phyloP scores from a whole-genome alignment of 192 early-diverging fungal genomes.

The Phlyctochytrium bullatum region DNA sequence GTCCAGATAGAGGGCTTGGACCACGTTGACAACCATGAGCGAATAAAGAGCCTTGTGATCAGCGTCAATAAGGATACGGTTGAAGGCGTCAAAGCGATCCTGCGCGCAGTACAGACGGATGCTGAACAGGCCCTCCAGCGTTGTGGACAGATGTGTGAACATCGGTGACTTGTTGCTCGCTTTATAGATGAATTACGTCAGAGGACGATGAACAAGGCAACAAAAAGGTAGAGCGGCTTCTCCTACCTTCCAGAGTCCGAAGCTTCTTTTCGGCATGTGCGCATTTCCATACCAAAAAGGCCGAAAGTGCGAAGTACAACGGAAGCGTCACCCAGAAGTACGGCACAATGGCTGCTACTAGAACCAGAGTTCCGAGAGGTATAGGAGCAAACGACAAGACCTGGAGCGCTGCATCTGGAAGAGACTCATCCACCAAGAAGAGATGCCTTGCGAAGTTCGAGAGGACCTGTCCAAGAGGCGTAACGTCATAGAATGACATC shows the following conservation, averaged over 20 bases:
- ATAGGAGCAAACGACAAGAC: conserved; percentile 52
- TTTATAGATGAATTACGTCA: too few relatives aligned
- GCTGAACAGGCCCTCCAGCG: conserved; percentile 66
- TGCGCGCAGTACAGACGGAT: conserved; percentile 69
- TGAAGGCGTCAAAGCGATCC: conserved; percentile 57
- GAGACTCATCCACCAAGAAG: conserved; percentile 49
- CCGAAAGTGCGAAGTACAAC: conserved; percentile 33
- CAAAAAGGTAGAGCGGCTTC: too few relatives aligned
- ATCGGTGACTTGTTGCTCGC: conserved; percentile 67
- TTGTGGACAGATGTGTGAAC: conserved; percentile 69
- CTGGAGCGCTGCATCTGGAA: conserved; percentile 53
- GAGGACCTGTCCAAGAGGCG: conserved; percentile 58
- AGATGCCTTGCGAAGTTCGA: conserved; percentile 53
- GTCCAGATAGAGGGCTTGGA: conserved; percentile 65
- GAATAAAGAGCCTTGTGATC: conserved; percentile 71
- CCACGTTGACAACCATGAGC: conserved; percentile 59
- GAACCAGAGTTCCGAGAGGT: conserved; percentile 51
- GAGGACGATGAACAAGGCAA: neutral
- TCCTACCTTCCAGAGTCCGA: conserved; percentile 55
- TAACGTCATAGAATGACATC: conserved; percentile 58
- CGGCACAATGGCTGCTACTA: conserved; percentile 62
- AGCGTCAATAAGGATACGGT: conserved; percentile 60
- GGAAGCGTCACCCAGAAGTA: conserved; percentile 54
- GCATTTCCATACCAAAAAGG: conserved; percentile 25
- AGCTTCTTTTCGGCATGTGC: conserved; percentile 52